These are phyloP conservation scores for Auricularia auricula-judae DNA, from an alignment of 768 basidiomycete species.

Conservation along the genomic window DNA sequence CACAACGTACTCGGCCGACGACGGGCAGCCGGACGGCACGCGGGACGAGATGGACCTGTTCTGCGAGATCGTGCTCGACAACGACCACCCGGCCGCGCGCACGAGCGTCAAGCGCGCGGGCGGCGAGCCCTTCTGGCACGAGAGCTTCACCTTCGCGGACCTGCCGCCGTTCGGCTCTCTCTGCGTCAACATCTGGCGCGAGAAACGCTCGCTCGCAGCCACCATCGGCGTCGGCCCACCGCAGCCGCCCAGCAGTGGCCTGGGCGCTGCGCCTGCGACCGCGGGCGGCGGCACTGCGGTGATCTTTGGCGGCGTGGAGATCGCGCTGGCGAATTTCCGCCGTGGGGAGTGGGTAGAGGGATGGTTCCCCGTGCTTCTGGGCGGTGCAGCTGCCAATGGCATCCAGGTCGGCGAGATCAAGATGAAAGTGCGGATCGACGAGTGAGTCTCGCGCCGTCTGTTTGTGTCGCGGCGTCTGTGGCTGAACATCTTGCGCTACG, in stretches of 20 bases:
- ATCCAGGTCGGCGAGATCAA: conserved; percentile 66
- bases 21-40: conserved; percentile 28
- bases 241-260: background rate
- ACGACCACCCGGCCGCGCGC: conserved; percentile 54
- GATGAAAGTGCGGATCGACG: conserved; percentile 62
- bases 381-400: conserved; percentile 35
- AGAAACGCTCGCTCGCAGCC: conserved; percentile 39
- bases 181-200: conserved; percentile 56
- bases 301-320: conserved; percentile 41
- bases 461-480: conserved; percentile 13
- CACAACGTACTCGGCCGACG: conserved; percentile 2
- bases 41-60: conserved; percentile 56
- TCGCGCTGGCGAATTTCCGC: conserved; percentile 60
- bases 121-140: conserved; percentile 72
- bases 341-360: conserved; percentile 69
- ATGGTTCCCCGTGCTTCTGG: conserved; percentile 67
- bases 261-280: conserved; percentile 30
- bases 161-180: conserved; percentile 69
- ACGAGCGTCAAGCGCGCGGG: conserved; percentile 53
- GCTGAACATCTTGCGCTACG: conserved; percentile 18
- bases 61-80: conserved; percentile 53
- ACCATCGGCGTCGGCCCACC: background rate
- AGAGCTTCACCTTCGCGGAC: conserved; percentile 61
- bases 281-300: conserved; percentile 15
- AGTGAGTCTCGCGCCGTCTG: conserved; percentile 31